Evolutionary conservation across 345 rosid species (phyloP).

Genomic region (Clausena lansium): DNA sequence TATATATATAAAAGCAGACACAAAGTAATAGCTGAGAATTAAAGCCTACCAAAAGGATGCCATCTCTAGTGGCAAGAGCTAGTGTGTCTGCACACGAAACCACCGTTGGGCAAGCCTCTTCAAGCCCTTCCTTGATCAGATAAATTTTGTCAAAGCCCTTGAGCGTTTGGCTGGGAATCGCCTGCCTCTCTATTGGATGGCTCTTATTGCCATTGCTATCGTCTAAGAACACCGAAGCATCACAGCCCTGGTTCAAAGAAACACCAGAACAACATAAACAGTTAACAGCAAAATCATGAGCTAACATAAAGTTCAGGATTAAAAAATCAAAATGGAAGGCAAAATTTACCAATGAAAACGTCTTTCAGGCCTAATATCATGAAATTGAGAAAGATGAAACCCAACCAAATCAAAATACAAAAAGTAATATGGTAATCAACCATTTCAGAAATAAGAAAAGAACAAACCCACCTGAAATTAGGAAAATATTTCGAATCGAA

Average conservation of each 20-base stretch:
- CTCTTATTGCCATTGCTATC: slow-evolving; percentile 33
- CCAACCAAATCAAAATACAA: too few species aligned
- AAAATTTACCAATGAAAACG: too few species aligned
- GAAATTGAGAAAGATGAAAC: too few species aligned
- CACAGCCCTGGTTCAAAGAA: slow-evolving; percentile 40
- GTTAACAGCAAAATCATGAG: background rate
- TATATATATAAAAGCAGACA: background rate
- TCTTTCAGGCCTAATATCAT: too few species aligned
- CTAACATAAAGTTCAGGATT: too few species aligned
- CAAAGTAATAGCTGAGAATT: background rate
- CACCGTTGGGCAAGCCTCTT: slow-evolving; percentile 29
- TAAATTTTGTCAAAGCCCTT: slow-evolving; percentile 48
- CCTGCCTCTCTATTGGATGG: slow-evolving; percentile 33
- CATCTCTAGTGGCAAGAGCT: slow-evolving; percentile 57
- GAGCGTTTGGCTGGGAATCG: slow-evolving; percentile 40
- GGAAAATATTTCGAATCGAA: too few species aligned
- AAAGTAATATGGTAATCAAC: too few species aligned
- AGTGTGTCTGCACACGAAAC: slow-evolving; percentile 62
- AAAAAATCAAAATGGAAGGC: too few species aligned
- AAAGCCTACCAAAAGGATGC: slow-evolving; percentile 44
- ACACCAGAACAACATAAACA: background rate
- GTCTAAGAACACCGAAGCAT: slow-evolving; percentile 44
- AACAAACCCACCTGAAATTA: too few species aligned
- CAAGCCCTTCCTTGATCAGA: slow-evolving; percentile 38
- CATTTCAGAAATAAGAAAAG: too few species aligned